Evolutionary conservation across 2,329 filamentous ascomycete genomes (phyloP).

Genomic region (Chaetomiaceae sp.): DNA sequence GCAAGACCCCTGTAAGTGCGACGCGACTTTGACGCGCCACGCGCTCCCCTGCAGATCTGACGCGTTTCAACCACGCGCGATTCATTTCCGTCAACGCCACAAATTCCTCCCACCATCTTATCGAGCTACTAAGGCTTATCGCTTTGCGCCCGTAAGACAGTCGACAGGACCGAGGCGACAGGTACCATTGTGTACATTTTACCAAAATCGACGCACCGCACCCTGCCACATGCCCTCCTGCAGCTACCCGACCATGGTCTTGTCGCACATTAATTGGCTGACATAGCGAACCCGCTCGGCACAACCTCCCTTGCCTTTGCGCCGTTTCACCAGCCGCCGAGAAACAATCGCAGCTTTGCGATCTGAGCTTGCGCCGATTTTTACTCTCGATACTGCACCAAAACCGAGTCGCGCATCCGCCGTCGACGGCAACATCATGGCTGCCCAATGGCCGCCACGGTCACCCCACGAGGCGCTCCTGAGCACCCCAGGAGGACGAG

Average conservation of each 20-base stretch:
- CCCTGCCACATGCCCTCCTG: constrained; percentile 19
- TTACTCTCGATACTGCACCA: constrained; percentile 4
- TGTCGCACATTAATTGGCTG: constrained; percentile 30
- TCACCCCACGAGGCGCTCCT: constrained; percentile 62
- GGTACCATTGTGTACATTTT: not conserved
- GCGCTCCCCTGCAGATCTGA: constrained; percentile 9
- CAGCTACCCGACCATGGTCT: constrained; percentile 23
- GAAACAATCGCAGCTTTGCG: constrained; percentile 14
- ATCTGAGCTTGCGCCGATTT: not conserved
- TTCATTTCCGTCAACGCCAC: constrained; percentile 4
- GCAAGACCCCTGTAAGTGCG: constrained; percentile 16
- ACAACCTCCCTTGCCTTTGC: not conserved
- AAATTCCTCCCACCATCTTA: constrained; percentile 6
- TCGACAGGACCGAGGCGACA: not conserved
- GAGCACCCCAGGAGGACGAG: constrained; percentile 72
- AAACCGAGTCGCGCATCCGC: not conserved
- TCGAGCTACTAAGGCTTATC: constrained; percentile 14
- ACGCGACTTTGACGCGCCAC: constrained; percentile 24
- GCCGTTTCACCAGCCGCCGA: constrained; percentile 7
- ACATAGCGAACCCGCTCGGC: constrained; percentile 23
- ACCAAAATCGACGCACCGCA: not conserved
- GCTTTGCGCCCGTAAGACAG: not conserved
- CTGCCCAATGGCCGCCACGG: constrained; percentile 61
- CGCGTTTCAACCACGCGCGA: not conserved
- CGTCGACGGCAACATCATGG: constrained; percentile 29